Conservation (phyloP, 345 rosid genomes). For the Chamaenerion angustifolium region DNA sequence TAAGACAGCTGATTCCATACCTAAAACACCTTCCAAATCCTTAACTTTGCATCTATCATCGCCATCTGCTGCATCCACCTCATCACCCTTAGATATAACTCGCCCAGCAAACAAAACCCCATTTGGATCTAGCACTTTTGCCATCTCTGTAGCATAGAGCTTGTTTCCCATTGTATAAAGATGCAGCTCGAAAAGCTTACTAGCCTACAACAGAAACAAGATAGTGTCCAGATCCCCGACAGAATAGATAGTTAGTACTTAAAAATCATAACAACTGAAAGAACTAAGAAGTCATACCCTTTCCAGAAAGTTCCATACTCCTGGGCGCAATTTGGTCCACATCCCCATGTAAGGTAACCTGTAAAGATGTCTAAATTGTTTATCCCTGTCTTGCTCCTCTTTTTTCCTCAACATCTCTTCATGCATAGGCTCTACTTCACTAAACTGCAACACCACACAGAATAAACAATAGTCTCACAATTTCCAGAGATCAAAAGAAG, state of each 20-base stretch:
- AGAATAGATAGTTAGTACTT: neutral
- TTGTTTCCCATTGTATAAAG: conserved; percentile 99
- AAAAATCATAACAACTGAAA: neutral
- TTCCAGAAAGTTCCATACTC: conserved; percentile 92
- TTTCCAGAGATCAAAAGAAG: neutral
- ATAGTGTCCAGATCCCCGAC: neutral
- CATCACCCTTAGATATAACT: conserved; percentile 95
- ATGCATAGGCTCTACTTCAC: conserved; percentile 73
- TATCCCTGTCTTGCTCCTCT: conserved; percentile 93
- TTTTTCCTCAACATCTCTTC: conserved; percentile 79
- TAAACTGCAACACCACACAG: conserved; percentile 33
- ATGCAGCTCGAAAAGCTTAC: conserved; percentile 83
- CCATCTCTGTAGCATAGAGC: conserved; percentile 98
- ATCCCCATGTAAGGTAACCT: conserved; percentile 91
- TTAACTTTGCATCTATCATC: conserved; percentile 87
- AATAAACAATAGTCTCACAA: neutral
- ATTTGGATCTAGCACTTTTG: conserved; percentile 86
- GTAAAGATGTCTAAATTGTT: conserved; percentile 70
- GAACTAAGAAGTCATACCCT: conserved; percentile 26
- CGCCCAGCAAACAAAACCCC: conserved; percentile 85
- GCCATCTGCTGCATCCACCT: conserved; percentile 63
- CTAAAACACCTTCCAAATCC: conserved; percentile 98
- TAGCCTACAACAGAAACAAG: conserved; percentile 43
- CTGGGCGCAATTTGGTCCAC: conserved; percentile 99
- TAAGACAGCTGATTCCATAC: conserved; percentile 94